A percentile compares a stretch with the other conserved stretches of the same genome.
phyloP scores from a whole-genome alignment of 164 flowering plant species.

The Umbilicus rupestris region DNA sequence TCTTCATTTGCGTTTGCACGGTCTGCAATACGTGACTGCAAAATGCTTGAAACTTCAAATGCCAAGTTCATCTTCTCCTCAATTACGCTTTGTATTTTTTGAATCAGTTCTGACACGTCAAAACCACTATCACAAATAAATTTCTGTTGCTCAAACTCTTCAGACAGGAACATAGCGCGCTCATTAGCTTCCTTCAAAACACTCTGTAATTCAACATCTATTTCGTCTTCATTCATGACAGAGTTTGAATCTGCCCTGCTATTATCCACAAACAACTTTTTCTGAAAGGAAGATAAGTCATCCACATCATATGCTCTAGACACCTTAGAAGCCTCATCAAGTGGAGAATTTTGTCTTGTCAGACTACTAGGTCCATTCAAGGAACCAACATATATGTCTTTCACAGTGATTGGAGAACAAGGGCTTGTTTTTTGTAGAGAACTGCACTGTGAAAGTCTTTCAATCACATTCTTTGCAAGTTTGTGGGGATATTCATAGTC shows the following conservation, averaged over 20 bases:
- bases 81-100: constrained; percentile 33
- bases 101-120: constrained; percentile 35
- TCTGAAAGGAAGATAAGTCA: constrained; percentile 17
- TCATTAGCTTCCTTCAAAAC: constrained; percentile 58
- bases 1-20: constrained; percentile 46
- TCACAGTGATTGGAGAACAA: constrained; percentile 43
- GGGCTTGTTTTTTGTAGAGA: constrained; percentile 21
- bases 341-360: constrained; percentile 12
- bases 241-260: constrained; percentile 11
- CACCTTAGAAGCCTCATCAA: constrained; percentile 21
- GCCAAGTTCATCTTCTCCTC: constrained; percentile 60
- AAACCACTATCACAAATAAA: constrained; percentile 27
- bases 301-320: constrained; percentile 17
- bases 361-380: constrained; percentile 18
- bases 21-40: constrained; percentile 48
- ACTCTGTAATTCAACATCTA: constrained; percentile 36
- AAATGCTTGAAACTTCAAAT: constrained; percentile 44
- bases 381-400: constrained; percentile 53
- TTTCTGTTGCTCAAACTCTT: constrained; percentile 45
- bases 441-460: constrained; percentile 53
- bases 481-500: constrained; percentile 54
- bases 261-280: constrained; percentile 13
- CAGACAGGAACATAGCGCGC: constrained; percentile 40
- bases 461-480: constrained; percentile 76
- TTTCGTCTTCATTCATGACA: constrained; percentile 21